Evolutionary conservation across 83 land plant species (phyloP), one percentile per base, ranked within the genome.

Genomic region (Picea abies): DNA sequence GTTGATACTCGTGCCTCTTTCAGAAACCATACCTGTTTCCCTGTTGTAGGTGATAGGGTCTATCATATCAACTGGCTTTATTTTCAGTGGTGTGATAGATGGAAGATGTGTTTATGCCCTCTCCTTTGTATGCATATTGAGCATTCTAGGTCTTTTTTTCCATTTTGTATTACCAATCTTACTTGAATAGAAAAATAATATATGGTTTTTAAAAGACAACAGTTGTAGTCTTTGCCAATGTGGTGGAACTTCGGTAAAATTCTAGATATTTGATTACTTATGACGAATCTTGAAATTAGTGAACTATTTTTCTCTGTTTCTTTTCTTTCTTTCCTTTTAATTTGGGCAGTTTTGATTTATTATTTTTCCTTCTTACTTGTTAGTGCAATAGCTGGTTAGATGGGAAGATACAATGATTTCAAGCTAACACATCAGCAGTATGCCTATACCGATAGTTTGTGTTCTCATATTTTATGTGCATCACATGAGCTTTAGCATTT

Each of bases 391-490:
- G 25, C 70, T 23, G 32, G 29, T 67, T 67, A 67, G 70, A 67
- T 26, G 70, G 70, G 70, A 67, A 67, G 70, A 67, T 67, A 67
- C 32, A 44, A 44, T 44, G 25, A 25, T 26, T 67, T 67, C 32
- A 11, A 67, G 35, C 32, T 67, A 67, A 32, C 72, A 29, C 5
- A 5, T 68, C 39, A 68, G 29, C 39, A 68, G 72, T 32, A 29
- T 67, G 41, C 35, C 35, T 68, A 66, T 68, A 68, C 17, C 1
- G 29, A 19, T 37, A 32, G 29, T 17, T 69, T 35, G 6, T 37
- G 2, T 70, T 76, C 56, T 76, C 60, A 76, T 76, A 14, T 76
- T 47, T 49, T 75, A 49, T 75, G 6, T 49, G 60, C 78, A 49
- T 75, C 37, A 17, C 25, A 49, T 60, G 25, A 11, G 25, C 26